phyloP scores from a whole-genome alignment of 192 early-diverging fungal genomes.

The Thamnidium elegans region DNA sequence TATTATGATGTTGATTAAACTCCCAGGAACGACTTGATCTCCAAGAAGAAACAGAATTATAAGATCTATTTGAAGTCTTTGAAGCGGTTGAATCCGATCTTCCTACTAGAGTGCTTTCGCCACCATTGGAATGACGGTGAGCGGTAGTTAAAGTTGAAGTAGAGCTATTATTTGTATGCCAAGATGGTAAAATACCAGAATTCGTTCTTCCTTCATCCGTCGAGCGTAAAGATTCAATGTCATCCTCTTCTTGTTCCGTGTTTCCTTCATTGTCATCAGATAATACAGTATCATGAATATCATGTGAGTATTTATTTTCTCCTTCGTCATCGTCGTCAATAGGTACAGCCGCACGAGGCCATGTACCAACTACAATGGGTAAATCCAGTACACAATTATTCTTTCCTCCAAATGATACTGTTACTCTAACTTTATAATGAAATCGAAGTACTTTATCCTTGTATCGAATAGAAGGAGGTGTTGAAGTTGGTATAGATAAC shows the following conservation, averaged over 20 bases:
- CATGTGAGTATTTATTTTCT: background rate
- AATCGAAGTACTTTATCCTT: constrained; percentile 21
- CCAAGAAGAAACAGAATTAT: constrained; percentile 16
- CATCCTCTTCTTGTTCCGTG: background rate
- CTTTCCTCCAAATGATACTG: constrained; percentile 1
- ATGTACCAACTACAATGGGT: constrained; percentile 38
- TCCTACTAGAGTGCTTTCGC: background rate
- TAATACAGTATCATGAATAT: constrained; percentile 2
- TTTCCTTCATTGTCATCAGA: constrained; percentile 2
- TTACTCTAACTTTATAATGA: constrained; percentile 30
- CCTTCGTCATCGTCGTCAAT: constrained; percentile 40
- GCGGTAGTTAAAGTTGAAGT: constrained; percentile 3
- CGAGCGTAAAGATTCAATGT: constrained; percentile 11
- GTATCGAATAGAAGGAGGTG: constrained; percentile 26
- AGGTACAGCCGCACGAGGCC: constrained; percentile 33
- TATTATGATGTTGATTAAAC: constrained; percentile 1
- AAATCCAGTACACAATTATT: constrained; percentile 21
- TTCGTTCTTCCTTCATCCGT: background rate
- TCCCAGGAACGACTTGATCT: constrained; percentile 26
- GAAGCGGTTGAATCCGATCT: constrained; percentile 30
- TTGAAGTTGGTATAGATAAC: constrained; percentile 31
- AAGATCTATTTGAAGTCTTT: constrained; percentile 16
- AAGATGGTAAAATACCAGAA: background rate
- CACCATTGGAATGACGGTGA: background rate
- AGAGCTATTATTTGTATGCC: background rate